Evolutionary conservation across 1,284 basidiomycete genomes (phyloP).

Genomic region (Xerocomus nothofagi): DNA sequence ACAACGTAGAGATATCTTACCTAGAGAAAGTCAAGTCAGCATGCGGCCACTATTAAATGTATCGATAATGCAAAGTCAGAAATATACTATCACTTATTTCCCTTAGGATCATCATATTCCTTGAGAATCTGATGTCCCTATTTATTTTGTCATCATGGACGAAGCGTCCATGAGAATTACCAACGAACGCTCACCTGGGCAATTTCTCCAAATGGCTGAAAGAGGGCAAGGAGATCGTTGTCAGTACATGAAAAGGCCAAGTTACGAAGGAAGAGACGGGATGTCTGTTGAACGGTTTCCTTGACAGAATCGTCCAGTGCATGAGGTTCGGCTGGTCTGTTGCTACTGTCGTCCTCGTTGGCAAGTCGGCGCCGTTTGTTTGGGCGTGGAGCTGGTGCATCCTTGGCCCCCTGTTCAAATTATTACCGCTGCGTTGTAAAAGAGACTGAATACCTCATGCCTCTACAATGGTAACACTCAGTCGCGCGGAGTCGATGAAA

Average conservation of each 20-base stretch:
- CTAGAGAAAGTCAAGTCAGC: slow-evolving; percentile 14
- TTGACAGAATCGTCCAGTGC: slow-evolving; percentile 45
- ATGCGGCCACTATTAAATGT: not conserved
- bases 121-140: slow-evolving; percentile 64
- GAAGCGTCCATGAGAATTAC: slow-evolving; percentile 1
- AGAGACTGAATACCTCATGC: slow-evolving; percentile 38
- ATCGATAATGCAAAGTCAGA: slow-evolving; percentile 21
- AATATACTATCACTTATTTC: slow-evolving; percentile 49
- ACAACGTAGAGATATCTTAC: slow-evolving; percentile 11
- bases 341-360: slow-evolving; percentile 28
- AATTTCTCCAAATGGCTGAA: slow-evolving; percentile 71
- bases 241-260: slow-evolving; percentile 83
- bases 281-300: slow-evolving; percentile 73
- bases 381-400: slow-evolving; percentile 62
- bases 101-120: slow-evolving; percentile 59
- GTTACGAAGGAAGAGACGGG: slow-evolving; percentile 90
- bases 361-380: slow-evolving; percentile 61
- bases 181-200: slow-evolving; percentile 56
- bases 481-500: slow-evolving; percentile 74
- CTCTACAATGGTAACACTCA: slow-evolving; percentile 79
- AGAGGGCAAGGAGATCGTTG: slow-evolving; percentile 69
- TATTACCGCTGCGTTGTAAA: not conserved
- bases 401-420: slow-evolving; percentile 54
- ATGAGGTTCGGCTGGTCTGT: slow-evolving; percentile 10
- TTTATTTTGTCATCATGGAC: slow-evolving; percentile 48